Percentiles rank a stretch among this genome's conserved stretches.
phyloP scores from a whole-genome alignment of 257 asterid genomes.

The Solanum virginianum region DNA sequence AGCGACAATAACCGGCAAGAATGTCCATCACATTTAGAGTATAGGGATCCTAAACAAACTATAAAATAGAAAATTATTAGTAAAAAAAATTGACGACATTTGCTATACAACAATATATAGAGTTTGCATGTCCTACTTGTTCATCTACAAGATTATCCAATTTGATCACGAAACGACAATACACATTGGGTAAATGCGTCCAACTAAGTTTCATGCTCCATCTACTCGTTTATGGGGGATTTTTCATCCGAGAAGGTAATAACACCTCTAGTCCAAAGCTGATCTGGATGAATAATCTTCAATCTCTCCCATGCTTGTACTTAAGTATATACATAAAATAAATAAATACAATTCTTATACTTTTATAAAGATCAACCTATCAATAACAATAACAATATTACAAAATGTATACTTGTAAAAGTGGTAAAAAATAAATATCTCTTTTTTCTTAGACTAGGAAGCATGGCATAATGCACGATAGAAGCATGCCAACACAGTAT shows the following conservation, averaged over 20 bases:
- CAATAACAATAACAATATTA: not conserved
- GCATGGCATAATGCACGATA: conserved; percentile 77
- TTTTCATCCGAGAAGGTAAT: not conserved
- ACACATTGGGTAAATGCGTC: too few species aligned
- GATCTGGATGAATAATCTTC: not conserved
- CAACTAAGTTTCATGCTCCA: not conserved
- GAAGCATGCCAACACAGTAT: conserved; percentile 61
- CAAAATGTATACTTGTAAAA: not conserved
- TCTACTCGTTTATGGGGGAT: not conserved
- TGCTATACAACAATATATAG: not conserved
- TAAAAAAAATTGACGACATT: not conserved
- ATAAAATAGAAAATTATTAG: too few species aligned
- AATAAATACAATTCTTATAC: not conserved
- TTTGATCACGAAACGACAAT: not conserved
- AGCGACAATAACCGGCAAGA: conserved; percentile 34
- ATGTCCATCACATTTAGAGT: not conserved
- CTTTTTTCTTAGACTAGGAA: conserved; percentile 51
- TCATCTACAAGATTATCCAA: not conserved
- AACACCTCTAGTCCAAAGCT: not conserved
- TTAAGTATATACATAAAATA: too few species aligned
- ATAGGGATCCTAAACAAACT: not conserved
- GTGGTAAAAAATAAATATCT: not conserved
- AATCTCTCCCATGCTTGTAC: not conserved
- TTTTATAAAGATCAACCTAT: conserved; percentile 63
- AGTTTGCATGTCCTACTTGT: not conserved